Base-by-base conservation (phyloP, 1,284 basidiomycete species). In the Sanguinoderma infundibulare region DNA sequence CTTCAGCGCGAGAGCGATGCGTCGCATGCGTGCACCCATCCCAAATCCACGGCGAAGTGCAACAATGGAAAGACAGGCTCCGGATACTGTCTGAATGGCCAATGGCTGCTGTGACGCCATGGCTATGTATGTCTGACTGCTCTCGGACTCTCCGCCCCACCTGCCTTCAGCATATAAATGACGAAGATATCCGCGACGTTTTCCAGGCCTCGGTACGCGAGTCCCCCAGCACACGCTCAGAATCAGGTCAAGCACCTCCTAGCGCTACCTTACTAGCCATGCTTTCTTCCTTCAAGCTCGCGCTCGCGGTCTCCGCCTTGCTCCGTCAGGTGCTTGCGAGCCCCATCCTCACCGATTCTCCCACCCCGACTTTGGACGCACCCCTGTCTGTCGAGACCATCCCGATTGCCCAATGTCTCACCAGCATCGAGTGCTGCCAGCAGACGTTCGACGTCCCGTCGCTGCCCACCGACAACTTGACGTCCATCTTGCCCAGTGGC, bases 361-460 rank as follows among this genome's bases (percentile, higher is more conserved):
- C 61, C 8, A 53, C 40, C 22, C 20, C 51, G 7, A 53, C 17
- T 5, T 53, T 53, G 26, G 34, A 26, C 35, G 32, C 22, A 3
- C 92, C 77, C 12, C 89, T 85, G 35, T 87, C 77, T 20, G 79
- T 75, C 50, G 78, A 80, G 8, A 92, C 83, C 1, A 80, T 82
- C 15, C 89, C 90, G 62, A 83, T 90, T 0, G 88, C 86, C n/a
- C 87, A 61, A 53, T 66, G 65, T 28, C 40, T 62, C 7, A 9
- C 50, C 12, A 61, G 26, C 28, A 26, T 66, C 10, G 58, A 63
- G 35, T 66, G 65, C 53, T 66, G 65, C 57, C 57, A 66, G 57
- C 38, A 26, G 24, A 61, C 63, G 5, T 9, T 63, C 12, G 39
- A 53, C 32, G 24, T 66, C 8, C 62, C 62, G 15, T 52, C 51